Evolutionary conservation across 2,329 filamentous ascomycete species (phyloP), one percentile per base, ranked within the genome.

Genomic region (Penicillium sp.): DNA sequence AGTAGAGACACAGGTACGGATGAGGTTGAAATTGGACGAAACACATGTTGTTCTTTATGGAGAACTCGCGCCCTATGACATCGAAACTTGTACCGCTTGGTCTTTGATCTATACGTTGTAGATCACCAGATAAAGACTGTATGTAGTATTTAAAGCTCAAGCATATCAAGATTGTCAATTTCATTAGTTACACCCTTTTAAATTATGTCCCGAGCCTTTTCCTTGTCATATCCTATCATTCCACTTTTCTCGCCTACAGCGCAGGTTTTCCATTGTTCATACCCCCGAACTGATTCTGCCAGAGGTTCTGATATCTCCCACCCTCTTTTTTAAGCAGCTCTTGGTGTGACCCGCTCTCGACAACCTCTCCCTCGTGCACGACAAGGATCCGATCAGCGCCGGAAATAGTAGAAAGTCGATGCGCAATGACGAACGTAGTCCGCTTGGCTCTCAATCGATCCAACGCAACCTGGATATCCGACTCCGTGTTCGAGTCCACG

Each of bases 301-400:
- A 65, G 63, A 72, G 70, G 47, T 70, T 67, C 39, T 65, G 68
- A 55, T 74, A 74, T 35, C 61, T 53, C 10, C 53, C 53, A 13
- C 69, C 70, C 34, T 55, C 70, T 39, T 55, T 53, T 44, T 56
- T 70, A 49, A 77, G 50, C 55, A 78, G 55, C 54, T 77, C 72
- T 29, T 64, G 53, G 65, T 78, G 76, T n/a, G 69, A 74, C 2
- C 76, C 76, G 24, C 61, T 65, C 57, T 78, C 76, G 20, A 69
- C 69, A 24, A 78, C 68, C 49, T 56, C 68, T 3, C 76, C 76
- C 5, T 70, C 66, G 20, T 72, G 71, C 53, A 78, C 66, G 26
- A 78, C 76, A n/a, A 60, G 48, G 18, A 62, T 63, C 9, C 42
- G 47, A 42, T 63, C 61, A 7, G 61, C 58, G n/a, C 71, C 63